These are phyloP conservation scores for Populus hybrid DNA, from an alignment of 441 rosid species.

Conservation along the genomic window DNA sequence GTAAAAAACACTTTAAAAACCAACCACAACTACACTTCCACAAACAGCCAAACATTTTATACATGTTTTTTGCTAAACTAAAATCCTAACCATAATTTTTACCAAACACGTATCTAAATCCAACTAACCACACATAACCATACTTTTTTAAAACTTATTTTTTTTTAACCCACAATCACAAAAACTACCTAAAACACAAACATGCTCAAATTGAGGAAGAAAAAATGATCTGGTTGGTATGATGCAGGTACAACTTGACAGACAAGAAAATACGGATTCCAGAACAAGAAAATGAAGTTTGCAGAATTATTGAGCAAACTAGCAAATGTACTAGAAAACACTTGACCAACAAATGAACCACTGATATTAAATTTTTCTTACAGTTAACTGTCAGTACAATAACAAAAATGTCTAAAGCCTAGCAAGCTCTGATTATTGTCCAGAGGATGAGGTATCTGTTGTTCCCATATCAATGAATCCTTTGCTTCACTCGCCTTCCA, in stretches of 20 bases:
- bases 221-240: neutral
- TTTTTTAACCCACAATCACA: too few species aligned
- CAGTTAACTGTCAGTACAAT: constrained; percentile 27
- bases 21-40: too few species aligned
- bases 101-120: too few species aligned
- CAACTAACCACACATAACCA: too few species aligned
- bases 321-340: neutral
- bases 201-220: neutral
- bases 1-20: too few species aligned
- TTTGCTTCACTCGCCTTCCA: constrained; percentile 94
- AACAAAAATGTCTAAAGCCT: constrained; percentile 34
- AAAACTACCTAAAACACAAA: too few species aligned
- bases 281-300: neutral
- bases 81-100: too few species aligned
- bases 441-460: neutral
- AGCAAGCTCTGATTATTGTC: constrained; percentile 12
- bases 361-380: constrained; percentile 20
- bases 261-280: neutral
- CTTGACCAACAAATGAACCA: constrained; percentile 18
- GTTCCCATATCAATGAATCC: constrained; percentile 48
- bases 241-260: neutral
- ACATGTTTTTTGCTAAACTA: too few species aligned
- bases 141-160: too few species aligned
- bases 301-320: neutral
- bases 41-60: too few species aligned